A percentile compares a stretch with the other conserved stretches of the same genome.
Evolutionary conservation across 31 red algal species (phyloP).

Genomic region (Bonnemaisonia californica): DNA sequence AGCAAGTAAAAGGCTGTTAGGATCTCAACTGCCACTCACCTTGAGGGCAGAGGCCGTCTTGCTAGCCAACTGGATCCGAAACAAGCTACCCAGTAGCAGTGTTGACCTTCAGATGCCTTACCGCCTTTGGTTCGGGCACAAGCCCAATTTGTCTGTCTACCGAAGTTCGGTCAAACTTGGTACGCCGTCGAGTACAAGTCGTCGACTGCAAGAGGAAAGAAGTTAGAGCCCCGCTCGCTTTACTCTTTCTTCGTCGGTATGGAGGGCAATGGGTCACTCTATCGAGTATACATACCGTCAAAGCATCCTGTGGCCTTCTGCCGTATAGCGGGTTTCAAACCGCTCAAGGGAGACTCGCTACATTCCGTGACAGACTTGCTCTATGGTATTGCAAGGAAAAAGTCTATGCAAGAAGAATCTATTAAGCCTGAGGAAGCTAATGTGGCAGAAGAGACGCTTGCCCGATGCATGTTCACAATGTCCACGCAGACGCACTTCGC

Average conservation of each 20-base stretch:
- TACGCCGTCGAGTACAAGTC: conserved; percentile 20
- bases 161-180: background rate
- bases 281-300: conserved; percentile 33
- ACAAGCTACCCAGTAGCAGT: conserved; percentile 6
- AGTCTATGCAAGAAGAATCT: background rate
- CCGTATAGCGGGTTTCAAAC: conserved; percentile 1
- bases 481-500: background rate
- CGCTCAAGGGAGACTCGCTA: background rate
- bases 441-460: conserved; percentile 7
- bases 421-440: conserved; percentile 11
- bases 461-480: conserved; percentile 12
- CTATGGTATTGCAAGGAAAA: background rate
- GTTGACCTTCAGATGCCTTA: conserved; percentile 17
- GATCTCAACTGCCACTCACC: background rate
- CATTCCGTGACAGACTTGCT: background rate
- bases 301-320: background rate
- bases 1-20: conserved; percentile 18
- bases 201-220: background rate
- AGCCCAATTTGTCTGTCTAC: conserved; percentile 12
- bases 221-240: conserved; percentile 2
- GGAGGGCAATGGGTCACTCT: conserved; percentile 18
- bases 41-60: conserved; percentile 30
- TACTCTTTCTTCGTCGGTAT: conserved; percentile 22
- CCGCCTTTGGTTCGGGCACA: background rate
- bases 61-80: conserved; percentile 20